Evolutionary conservation across 345 rosid species (phyloP).

Genomic region (Hirschfeldia incana): DNA sequence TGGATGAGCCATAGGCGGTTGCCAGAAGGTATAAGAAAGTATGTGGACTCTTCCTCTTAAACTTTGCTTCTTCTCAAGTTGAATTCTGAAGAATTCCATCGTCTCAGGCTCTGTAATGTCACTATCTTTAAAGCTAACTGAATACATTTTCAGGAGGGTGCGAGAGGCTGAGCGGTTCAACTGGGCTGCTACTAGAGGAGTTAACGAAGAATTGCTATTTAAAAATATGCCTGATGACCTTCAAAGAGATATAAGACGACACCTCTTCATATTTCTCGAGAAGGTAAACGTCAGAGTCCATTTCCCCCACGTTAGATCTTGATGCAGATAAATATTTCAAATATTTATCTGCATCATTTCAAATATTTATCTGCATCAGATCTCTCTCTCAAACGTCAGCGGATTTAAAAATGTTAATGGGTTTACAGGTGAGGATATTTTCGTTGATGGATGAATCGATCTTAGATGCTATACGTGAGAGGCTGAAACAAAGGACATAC

Average conservation of each 20-base stretch:
- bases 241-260: constrained; percentile 85
- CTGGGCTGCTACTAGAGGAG: constrained; percentile 95
- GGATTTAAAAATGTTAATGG: constrained; percentile 4
- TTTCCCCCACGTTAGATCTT: constrained; percentile 2
- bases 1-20: constrained; percentile 94
- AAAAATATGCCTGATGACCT: constrained; percentile 86
- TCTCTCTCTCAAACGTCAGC: neutral
- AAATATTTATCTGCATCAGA: too few relatives aligned
- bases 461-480: constrained; percentile 73
- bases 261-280: constrained; percentile 77
- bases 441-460: constrained; percentile 67
- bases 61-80: constrained; percentile 45
- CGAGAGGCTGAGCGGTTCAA: constrained; percentile 74
- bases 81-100: constrained; percentile 29
- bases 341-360: too few relatives aligned
- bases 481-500: constrained; percentile 69
- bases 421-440: constrained; percentile 72
- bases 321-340: too few relatives aligned
- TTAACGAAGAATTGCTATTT: constrained; percentile 67
- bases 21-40: constrained; percentile 71
- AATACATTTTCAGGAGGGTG: constrained; percentile 56
- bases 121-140: neutral
- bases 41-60: constrained; percentile 1
- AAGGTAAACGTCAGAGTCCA: constrained; percentile 48
- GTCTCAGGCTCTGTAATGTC: constrained; percentile 5